These are phyloP conservation scores for Aspergillus arachidicola DNA, from an alignment of 2,329 filamentous ascomycete species.

Conservation along the genomic window DNA sequence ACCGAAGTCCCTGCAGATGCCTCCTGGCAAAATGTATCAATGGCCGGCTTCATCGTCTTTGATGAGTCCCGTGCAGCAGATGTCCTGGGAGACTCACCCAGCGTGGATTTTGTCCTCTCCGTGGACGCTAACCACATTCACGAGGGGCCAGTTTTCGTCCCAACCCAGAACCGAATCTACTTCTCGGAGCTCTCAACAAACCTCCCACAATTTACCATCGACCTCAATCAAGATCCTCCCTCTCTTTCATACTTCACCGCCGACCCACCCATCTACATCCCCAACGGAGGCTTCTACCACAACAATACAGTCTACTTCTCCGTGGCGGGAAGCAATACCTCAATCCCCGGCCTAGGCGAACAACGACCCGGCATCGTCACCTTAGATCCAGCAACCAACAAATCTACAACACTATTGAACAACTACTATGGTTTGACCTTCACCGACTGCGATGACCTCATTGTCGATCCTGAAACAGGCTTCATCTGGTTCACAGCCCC, in stretches of 20 bases:
- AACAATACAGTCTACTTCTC: slow-evolving; percentile 8
- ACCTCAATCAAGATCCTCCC: slow-evolving; percentile 5
- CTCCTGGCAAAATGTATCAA: background rate
- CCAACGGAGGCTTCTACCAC: slow-evolving; percentile 8
- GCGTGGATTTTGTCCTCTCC: slow-evolving; percentile 7
- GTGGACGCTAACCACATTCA: slow-evolving; percentile 1
- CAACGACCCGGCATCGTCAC: slow-evolving; percentile 7
- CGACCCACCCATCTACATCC: slow-evolving; percentile 8
- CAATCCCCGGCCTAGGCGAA: background rate
- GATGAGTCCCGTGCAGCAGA: slow-evolving; percentile 1
- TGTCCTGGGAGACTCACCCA: slow-evolving; percentile 3
- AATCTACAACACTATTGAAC: slow-evolving; percentile 1
- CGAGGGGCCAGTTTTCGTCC: slow-evolving; percentile 6
- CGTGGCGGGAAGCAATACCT: background rate
- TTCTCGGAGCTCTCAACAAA: slow-evolving; percentile 6
- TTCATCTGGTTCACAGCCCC: slow-evolving; percentile 11
- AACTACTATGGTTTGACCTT: slow-evolving; percentile 11
- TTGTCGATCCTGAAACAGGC: slow-evolving; percentile 3
- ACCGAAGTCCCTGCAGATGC: background rate
- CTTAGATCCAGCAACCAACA: slow-evolving; percentile 1
- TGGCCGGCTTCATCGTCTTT: slow-evolving; percentile 7
- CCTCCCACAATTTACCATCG: slow-evolving; percentile 6
- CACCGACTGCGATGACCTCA: slow-evolving; percentile 7
- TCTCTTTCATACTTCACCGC: background rate
- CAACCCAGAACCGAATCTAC: slow-evolving; percentile 4